Evolutionary conservation across 768 basidiomycete species (phyloP), one percentile per base, ranked within the genome.

Genomic region (Clavulina sp.): DNA sequence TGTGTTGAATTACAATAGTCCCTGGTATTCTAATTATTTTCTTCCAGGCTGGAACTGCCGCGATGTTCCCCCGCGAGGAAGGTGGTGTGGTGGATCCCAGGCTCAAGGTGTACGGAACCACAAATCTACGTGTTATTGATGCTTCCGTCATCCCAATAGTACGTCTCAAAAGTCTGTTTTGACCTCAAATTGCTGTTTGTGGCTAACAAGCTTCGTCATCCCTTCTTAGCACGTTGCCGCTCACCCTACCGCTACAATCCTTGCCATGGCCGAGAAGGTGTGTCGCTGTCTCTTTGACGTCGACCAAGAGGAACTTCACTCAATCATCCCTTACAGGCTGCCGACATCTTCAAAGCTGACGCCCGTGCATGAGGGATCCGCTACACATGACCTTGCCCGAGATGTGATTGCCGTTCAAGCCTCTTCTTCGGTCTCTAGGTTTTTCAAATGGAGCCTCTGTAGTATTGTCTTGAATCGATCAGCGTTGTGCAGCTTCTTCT

Each of bases 101-200:
- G 31, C 24, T 49, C 7, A 49, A 49, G 28, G 48, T 49, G 7
- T 49, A 49, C 32, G 48, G 48, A 16, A 49, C 48, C 9, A 18
- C 48, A 7, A 49, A 49, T 26, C 31, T 49, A 9, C 48, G 48
- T 7, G 32, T 49, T 30, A 30, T 49, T 16, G 43, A 46, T 28
- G 43, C 43, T 9, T 46, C 43, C 24, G 26, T 46, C 13, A 13
- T 46, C 43, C 43, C 43, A 9, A 13, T 46, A 9, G 43, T 46
- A 26, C 13, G 43, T 28, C 43, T 24, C n/a, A n/a, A n/a, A 46
- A 16, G 13, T 46, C 13, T 26, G 26, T 46, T 46, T n/a, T n/a
- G n/a, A n/a, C 43, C 43, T 21, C 36, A 38, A 38, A n/a, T n/a
- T n/a, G n/a, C 36, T 21, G 13, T 38, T 38, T 13, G 36, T 38